Percentiles rank a stretch among this genome's conserved stretches.
phyloP scores from a whole-genome alignment of 2,329 filamentous ascomycete genomes.

The Fusarium odoratissimum region DNA sequence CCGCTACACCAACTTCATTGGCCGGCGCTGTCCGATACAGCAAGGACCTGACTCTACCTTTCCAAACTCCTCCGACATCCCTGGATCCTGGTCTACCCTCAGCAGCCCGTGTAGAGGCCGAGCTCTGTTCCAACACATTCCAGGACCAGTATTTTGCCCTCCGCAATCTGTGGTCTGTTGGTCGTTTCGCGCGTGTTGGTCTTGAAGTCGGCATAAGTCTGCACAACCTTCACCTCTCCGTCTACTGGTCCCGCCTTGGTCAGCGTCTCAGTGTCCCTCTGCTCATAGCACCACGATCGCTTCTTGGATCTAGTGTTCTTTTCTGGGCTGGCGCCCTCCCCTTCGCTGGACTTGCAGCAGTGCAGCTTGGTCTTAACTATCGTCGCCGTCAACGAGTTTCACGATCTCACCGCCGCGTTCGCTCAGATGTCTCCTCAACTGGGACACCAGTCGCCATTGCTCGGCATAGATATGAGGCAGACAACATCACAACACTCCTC shows the following conservation, averaged over 20 bases:
- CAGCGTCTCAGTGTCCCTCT: slow-evolving; percentile 60
- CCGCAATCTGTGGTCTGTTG: slow-evolving; percentile 56
- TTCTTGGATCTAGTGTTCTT: slow-evolving; percentile 46
- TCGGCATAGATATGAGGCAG: slow-evolving; percentile 56
- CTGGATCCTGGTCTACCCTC: slow-evolving; percentile 14
- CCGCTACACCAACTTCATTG: slow-evolving; percentile 42
- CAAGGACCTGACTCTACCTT: slow-evolving; percentile 48
- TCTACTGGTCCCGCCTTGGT: slow-evolving; percentile 60
- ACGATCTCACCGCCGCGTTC: slow-evolving; percentile 11
- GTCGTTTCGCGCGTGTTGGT: slow-evolving; percentile 56
- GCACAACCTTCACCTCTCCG: slow-evolving; percentile 56
- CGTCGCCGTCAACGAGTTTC: slow-evolving; percentile 18
- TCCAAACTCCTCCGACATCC: slow-evolving; percentile 35
- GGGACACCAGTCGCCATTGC: slow-evolving; percentile 45
- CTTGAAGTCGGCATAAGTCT: slow-evolving; percentile 58
- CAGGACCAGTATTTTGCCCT: slow-evolving; percentile 55
- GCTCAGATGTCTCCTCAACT: slow-evolving; percentile 14
- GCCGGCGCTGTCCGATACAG: slow-evolving; percentile 52
- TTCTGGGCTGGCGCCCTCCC: slow-evolving; percentile 56
- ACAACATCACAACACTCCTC: slow-evolving; percentile 58
- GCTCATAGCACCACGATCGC: slow-evolving; percentile 50
- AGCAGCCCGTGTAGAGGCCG: slow-evolving; percentile 55
- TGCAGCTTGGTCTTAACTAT: slow-evolving; percentile 48
- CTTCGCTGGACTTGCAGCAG: slow-evolving; percentile 53
- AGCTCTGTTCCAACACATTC: slow-evolving; percentile 53